Evolutionary conservation across 1,284 basidiomycete genomes (phyloP).

Genomic region (Marasmius sp.): DNA sequence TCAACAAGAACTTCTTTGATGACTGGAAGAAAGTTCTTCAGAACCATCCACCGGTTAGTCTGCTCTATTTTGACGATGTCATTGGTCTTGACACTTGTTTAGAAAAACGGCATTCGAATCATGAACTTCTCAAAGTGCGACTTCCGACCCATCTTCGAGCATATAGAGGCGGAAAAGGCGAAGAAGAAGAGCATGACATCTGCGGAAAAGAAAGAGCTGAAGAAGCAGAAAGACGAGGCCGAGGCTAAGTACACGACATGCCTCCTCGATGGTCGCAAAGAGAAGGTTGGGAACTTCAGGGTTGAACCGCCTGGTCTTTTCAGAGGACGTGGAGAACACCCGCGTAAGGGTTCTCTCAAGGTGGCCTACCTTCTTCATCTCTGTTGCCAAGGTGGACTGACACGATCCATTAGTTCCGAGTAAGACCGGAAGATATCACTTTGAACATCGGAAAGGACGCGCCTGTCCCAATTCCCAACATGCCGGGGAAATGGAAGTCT

Average conservation of each 20-base stretch:
- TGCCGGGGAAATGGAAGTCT: slow-evolving; percentile 85
- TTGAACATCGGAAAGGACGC: slow-evolving; percentile 85
- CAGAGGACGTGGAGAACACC: slow-evolving; percentile 97
- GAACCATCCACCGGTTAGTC: slow-evolving; percentile 83
- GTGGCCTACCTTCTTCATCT: slow-evolving; percentile 39
- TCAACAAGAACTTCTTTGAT: slow-evolving; percentile 96
- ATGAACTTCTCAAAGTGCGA: slow-evolving; percentile 83
- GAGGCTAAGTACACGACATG: slow-evolving; percentile 89
- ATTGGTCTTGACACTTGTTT: slow-evolving; percentile 11
- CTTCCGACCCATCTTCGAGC: slow-evolving; percentile 92
- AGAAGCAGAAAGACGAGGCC: slow-evolving; percentile 80
- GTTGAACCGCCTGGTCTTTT: slow-evolving; percentile 98
- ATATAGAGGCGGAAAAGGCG: slow-evolving; percentile 90
- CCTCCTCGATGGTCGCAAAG: slow-evolving; percentile 90
- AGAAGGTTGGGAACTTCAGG: slow-evolving; percentile 98
- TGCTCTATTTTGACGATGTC: slow-evolving; percentile 8
- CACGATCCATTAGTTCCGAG: slow-evolving; percentile 59
- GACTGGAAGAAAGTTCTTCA: slow-evolving; percentile 85
- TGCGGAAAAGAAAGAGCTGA: slow-evolving; percentile 88
- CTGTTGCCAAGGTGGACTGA: neutral
- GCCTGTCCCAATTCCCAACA: slow-evolving; percentile 80
- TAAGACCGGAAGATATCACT: slow-evolving; percentile 91
- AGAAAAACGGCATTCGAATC: slow-evolving; percentile 79
- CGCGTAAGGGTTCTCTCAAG: slow-evolving; percentile 96
- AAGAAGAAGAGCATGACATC: slow-evolving; percentile 88